Evolutionary conservation across 305 asterid genomes (phyloP).

Genomic region (Nicotiana rustica): DNA sequence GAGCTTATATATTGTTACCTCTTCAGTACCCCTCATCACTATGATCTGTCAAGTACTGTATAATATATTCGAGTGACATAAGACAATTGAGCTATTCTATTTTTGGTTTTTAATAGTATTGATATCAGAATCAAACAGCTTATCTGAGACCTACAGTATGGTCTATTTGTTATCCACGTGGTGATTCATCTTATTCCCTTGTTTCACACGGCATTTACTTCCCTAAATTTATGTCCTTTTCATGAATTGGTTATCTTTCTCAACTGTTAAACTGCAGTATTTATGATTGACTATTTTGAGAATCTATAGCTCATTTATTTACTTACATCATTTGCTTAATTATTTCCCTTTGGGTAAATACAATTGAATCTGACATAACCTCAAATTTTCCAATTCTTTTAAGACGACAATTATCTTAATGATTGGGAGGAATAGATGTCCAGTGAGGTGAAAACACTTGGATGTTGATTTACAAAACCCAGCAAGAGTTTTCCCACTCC

Average conservation of each 20-base stretch:
- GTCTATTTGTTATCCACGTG: not conserved
- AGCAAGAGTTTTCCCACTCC: not conserved
- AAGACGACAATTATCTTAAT: not conserved
- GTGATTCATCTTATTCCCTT: constrained; percentile 26
- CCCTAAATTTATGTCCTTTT: not conserved
- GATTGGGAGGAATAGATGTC: not conserved
- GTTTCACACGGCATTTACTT: constrained; percentile 22
- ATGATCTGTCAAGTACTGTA: not conserved
- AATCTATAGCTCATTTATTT: not conserved
- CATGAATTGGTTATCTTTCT: not conserved
- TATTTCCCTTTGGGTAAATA: not conserved
- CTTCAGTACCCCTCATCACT: constrained; percentile 18
- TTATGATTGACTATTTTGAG: constrained; percentile 27
- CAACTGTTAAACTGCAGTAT: not conserved
- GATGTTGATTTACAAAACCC: not conserved
- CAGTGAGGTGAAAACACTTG: constrained; percentile 16
- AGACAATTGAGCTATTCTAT: not conserved
- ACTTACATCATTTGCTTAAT: not conserved
- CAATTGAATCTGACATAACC: constrained; percentile 18
- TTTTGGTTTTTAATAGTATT: not conserved
- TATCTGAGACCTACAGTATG: not conserved
- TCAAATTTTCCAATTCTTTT: not conserved
- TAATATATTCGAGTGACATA: not conserved
- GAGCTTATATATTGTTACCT: not conserved
- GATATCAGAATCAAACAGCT: not conserved